Conservation (phyloP, 2,329 filamentous ascomycete genomes). For the Nothomitra cinnamomea region DNA sequence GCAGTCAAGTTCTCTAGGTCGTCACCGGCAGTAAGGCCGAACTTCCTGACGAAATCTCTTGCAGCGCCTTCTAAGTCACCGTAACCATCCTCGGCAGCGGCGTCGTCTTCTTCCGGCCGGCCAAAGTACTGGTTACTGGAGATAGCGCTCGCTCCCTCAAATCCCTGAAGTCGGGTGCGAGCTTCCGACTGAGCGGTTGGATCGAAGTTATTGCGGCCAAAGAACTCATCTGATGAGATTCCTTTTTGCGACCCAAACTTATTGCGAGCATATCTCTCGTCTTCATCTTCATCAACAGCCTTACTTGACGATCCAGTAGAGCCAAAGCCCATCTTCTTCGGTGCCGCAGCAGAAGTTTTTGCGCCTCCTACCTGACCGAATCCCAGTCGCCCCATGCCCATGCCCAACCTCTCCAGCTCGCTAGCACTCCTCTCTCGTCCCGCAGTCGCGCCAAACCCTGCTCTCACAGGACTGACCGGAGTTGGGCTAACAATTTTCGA, state of each 20-base stretch:
- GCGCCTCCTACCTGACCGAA: constrained; percentile 67
- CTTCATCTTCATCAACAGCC: constrained; percentile 50
- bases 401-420: constrained; percentile 77
- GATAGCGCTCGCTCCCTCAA: constrained; percentile 82
- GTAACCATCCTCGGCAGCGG: constrained; percentile 52
- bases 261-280: constrained; percentile 63
- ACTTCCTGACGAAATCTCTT: constrained; percentile 89
- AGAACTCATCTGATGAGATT: constrained; percentile 97
- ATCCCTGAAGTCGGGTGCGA: constrained; percentile 72
- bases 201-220: constrained; percentile 78
- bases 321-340: constrained; percentile 78
- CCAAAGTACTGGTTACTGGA: constrained; percentile 97
- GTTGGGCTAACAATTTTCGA: constrained; percentile 56
- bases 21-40: constrained; percentile 88
- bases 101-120: constrained; percentile 65
- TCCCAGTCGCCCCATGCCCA: constrained; percentile 70
- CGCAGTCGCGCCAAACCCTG: constrained; percentile 44
- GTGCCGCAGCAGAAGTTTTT: constrained; percentile 39
- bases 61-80: constrained; percentile 85
- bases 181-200: constrained; percentile 67
- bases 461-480: constrained; percentile 49
- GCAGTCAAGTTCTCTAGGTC: constrained; percentile 82
- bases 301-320: constrained; percentile 63
- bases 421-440: constrained; percentile 40
- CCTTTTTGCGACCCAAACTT: constrained; percentile 91